These are phyloP conservation scores for Suillus luteus DNA, from an alignment of 768 basidiomycete species.

Conservation along the genomic window DNA sequence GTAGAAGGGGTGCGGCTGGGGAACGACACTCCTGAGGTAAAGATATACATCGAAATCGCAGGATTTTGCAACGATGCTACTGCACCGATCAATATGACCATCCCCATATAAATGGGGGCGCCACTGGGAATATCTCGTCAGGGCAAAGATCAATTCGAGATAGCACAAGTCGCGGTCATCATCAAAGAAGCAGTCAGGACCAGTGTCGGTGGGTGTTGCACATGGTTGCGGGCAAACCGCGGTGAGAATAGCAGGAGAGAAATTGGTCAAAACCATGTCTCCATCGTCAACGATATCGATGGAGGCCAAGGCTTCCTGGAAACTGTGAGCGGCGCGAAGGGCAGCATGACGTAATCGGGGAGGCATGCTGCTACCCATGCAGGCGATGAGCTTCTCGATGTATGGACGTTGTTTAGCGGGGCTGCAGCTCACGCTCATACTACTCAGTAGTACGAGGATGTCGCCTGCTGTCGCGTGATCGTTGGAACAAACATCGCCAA, in stretches of 20 bases:
- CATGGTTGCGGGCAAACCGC: background rate
- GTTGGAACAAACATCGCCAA: background rate
- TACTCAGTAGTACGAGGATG: background rate
- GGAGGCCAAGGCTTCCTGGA: background rate
- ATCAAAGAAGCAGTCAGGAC: background rate
- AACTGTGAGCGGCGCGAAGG: background rate
- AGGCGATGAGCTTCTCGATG: background rate
- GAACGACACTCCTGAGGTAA: too few relatives aligned
- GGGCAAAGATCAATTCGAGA: background rate
- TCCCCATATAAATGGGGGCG: background rate
- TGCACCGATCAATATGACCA: background rate
- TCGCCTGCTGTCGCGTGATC: background rate
- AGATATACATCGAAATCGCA: too few relatives aligned
- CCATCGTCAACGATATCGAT: background rate
- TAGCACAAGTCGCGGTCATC: background rate
- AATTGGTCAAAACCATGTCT: background rate
- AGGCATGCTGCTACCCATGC: background rate
- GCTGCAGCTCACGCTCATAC: background rate
- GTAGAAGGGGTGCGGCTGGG: background rate
- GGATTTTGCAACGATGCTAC: background rate
- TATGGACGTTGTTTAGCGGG: background rate
- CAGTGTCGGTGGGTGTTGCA: background rate
- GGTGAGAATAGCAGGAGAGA: background rate
- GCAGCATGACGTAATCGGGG: background rate
- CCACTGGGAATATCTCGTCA: background rate